phyloP scores from a whole-genome alignment of 257 asterid species.

The Parsonsia alboflavescens region DNA sequence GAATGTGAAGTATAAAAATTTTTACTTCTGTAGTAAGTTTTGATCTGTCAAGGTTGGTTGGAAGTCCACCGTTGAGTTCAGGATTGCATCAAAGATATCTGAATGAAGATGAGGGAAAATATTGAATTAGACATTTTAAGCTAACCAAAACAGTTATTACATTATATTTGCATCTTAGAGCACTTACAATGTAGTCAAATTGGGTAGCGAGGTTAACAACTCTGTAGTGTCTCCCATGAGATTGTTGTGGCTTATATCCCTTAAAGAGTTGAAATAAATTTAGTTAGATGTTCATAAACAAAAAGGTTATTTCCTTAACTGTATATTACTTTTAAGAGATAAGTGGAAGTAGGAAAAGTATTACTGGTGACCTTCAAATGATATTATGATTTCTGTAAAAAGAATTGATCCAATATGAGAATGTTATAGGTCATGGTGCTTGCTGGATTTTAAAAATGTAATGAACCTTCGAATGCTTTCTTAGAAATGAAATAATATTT shows the following conservation, averaged over 20 bases:
- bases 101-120: constrained; percentile 12
- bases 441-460: background rate
- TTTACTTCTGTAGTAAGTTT: constrained; percentile 61
- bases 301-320: background rate
- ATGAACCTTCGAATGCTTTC: constrained; percentile 2
- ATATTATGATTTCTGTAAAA: background rate
- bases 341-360: background rate
- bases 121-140: background rate
- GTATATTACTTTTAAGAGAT: background rate
- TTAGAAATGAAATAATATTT: too few species aligned
- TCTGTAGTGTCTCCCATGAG: constrained; percentile 45
- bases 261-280: constrained; percentile 19
- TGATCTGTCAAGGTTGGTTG: constrained; percentile 30
- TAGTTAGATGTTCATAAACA: constrained; percentile 5
- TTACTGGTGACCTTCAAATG: background rate
- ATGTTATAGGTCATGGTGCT: background rate
- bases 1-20: constrained; percentile 27
- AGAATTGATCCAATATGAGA: background rate
- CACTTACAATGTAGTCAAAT: constrained; percentile 50
- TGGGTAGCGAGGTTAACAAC: constrained; percentile 29
- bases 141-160: background rate
- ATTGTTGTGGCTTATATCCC: constrained; percentile 65
- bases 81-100: constrained; percentile 61
- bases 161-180: background rate
- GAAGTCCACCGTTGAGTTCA: constrained; percentile 26